Evolutionary conservation across 805 yeast genomes (phyloP).

Genomic region (Starmerella sp.): DNA sequence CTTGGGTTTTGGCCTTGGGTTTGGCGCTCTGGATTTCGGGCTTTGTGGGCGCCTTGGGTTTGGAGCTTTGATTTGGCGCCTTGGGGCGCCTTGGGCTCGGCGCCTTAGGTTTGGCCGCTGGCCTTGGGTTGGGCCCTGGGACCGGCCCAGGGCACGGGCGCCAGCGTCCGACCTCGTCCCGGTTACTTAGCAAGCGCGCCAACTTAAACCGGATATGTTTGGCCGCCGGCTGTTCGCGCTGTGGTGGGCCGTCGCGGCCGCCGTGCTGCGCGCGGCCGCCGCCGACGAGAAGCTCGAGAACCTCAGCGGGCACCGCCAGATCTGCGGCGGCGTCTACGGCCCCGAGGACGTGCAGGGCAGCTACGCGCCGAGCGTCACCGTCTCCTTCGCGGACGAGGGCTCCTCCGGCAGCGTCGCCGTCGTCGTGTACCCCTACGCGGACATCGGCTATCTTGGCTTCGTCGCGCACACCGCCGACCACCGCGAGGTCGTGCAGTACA

Average conservation of each 20-base stretch:
- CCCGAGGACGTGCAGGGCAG: slow-evolving; percentile 26
- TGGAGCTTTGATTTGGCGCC: no score
- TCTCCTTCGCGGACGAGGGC: slow-evolving; percentile 15
- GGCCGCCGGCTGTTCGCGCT: not conserved
- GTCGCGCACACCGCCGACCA: slow-evolving; percentile 33
- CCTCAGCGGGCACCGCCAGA: slow-evolving; percentile 44
- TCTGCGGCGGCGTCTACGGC: slow-evolving; percentile 85
- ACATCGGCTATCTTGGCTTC: slow-evolving; percentile 57
- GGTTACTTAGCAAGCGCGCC: not conserved
- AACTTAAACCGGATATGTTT: not conserved
- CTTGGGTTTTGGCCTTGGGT: no score
- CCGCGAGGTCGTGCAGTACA: slow-evolving; percentile 36
- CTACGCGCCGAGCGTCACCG: slow-evolving; percentile 4
- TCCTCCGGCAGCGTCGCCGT: slow-evolving; percentile 39
- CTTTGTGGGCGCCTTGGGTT: no score
- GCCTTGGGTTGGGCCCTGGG: no score
- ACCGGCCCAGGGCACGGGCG: no score
- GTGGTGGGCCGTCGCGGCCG: slow-evolving; percentile 4
- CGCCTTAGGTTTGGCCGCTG: no score
- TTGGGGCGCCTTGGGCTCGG: no score
- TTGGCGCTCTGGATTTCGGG: no score
- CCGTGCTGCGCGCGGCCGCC: slow-evolving; percentile 15
- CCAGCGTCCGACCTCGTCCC: no score
- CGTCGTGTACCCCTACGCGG: slow-evolving; percentile 75
- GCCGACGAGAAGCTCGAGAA: slow-evolving; percentile 28